Percentiles rank a stretch among this genome's conserved stretches.
Evolutionary conservation across 306 rosid genomes (phyloP).

Genomic region (Arachis stenosperma): DNA sequence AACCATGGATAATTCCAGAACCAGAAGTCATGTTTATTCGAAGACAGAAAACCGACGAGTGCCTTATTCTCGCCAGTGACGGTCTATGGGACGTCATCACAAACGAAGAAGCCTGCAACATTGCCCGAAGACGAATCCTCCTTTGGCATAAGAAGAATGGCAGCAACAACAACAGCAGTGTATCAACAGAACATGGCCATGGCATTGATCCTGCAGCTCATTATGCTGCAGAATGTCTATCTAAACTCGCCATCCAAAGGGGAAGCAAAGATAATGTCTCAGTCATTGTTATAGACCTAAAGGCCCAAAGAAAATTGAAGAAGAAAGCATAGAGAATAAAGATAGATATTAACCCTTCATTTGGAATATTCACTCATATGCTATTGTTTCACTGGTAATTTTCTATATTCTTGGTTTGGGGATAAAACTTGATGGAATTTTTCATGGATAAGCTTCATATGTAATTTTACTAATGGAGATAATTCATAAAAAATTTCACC

Average conservation of each 20-base stretch:
- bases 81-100: constrained; percentile 88
- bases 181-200: constrained; percentile 23
- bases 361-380: constrained; percentile 32
- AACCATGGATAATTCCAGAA: constrained; percentile 76
- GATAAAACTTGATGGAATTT: too few species aligned
- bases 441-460: too few species aligned
- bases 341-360: neutral
- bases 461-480: too few species aligned
- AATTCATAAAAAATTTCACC: too few species aligned
- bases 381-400: constrained; percentile 22
- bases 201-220: constrained; percentile 75
- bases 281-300: constrained; percentile 76
- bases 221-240: constrained; percentile 76
- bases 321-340: constrained; percentile 35
- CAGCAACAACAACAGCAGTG: neutral
- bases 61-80: constrained; percentile 76
- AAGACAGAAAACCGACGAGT: constrained; percentile 67
- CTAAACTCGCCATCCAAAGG: constrained; percentile 72
- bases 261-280: constrained; percentile 86
- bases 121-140: constrained; percentile 72
- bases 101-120: constrained; percentile 72
- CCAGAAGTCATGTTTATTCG: constrained; percentile 64
- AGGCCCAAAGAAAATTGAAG: constrained; percentile 69
- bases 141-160: constrained; percentile 78
- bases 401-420: constrained; percentile 15